These are phyloP conservation scores for Alternaria sp. DNA, from an alignment of 2,329 filamentous ascomycete genomes.

Conservation along the genomic window DNA sequence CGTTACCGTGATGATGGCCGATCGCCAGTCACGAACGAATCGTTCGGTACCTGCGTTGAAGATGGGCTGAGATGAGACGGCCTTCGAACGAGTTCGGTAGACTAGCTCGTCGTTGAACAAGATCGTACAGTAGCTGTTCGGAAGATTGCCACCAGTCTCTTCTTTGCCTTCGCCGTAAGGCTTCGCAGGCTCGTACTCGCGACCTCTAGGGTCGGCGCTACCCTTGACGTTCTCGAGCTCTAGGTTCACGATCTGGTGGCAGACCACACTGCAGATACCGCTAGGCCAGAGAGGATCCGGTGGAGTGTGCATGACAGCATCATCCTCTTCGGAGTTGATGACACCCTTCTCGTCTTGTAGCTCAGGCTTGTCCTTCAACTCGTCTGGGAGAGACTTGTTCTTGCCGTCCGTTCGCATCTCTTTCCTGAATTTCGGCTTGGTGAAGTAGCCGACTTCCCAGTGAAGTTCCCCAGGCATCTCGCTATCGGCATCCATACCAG, in stretches of 20 bases:
- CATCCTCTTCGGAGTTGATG: slow-evolving; percentile 74
- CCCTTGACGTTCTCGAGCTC: slow-evolving; percentile 92
- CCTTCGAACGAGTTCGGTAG: slow-evolving; percentile 94
- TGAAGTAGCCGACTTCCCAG: slow-evolving; percentile 96
- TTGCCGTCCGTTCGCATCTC: slow-evolving; percentile 87
- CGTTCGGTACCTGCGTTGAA: slow-evolving; percentile 96
- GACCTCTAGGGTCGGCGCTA: slow-evolving; percentile 77
- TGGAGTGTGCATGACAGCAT: slow-evolving; percentile 86
- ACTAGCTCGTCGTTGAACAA: slow-evolving; percentile 85
- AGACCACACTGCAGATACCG: slow-evolving; percentile 81
- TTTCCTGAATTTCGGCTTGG: slow-evolving; percentile 85
- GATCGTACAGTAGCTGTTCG: slow-evolving; percentile 94
- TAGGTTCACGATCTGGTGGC: slow-evolving; percentile 95
- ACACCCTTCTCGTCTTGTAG: slow-evolving; percentile 88
- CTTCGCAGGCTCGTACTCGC: slow-evolving; percentile 88
- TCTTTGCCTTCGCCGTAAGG: slow-evolving; percentile 84
- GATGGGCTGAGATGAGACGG: slow-evolving; percentile 91
- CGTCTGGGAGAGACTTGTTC: slow-evolving; percentile 75
- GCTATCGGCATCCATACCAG: slow-evolving; percentile 81
- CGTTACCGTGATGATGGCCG: slow-evolving; percentile 81
- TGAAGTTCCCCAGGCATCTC: slow-evolving; percentile 92
- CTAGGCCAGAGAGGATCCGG: slow-evolving; percentile 97
- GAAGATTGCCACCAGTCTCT: slow-evolving; percentile 78
- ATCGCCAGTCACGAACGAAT: slow-evolving; percentile 93
- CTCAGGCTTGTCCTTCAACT: slow-evolving; percentile 74